phyloP scores from a whole-genome alignment of 164 flowering plant genomes.

The Chloranthus sessilifolius region DNA sequence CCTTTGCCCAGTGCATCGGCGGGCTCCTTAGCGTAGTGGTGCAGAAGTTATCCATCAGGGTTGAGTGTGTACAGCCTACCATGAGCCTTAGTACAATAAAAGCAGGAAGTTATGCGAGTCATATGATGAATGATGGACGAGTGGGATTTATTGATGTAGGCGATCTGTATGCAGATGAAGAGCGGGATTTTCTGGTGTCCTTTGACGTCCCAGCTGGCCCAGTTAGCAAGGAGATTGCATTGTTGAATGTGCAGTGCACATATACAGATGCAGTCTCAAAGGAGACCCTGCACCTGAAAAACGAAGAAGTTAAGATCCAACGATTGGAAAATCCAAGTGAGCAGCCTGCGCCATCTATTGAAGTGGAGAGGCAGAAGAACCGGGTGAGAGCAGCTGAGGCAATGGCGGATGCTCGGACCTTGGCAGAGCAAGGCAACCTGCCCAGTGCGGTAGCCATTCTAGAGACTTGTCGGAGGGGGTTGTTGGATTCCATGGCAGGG shows the following conservation, averaged over 20 bases:
- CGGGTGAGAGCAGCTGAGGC: slow-evolving; percentile 74
- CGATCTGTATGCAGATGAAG: slow-evolving; percentile 92
- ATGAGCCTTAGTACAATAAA: slow-evolving; percentile 43
- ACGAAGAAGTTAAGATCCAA: slow-evolving; percentile 40
- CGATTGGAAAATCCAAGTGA: slow-evolving; percentile 41
- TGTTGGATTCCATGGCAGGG: slow-evolving; percentile 51
- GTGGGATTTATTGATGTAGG: slow-evolving; percentile 59
- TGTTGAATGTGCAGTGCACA: slow-evolving; percentile 53
- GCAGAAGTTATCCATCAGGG: slow-evolving; percentile 51
- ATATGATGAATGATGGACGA: slow-evolving; percentile 28
- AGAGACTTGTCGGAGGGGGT: slow-evolving; percentile 38
- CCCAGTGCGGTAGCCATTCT: slow-evolving; percentile 58
- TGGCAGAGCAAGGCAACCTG: slow-evolving; percentile 76
- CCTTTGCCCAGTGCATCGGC: slow-evolving; percentile 97
- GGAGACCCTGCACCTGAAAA: slow-evolving; percentile 28
- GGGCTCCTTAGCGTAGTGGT: slow-evolving; percentile 88
- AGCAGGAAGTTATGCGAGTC: slow-evolving; percentile 71
- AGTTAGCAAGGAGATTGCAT: slow-evolving; percentile 25
- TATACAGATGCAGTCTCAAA: slow-evolving; percentile 62
- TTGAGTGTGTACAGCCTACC: slow-evolving; percentile 51
- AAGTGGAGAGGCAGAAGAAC: slow-evolving; percentile 84
- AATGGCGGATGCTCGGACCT: slow-evolving; percentile 64
- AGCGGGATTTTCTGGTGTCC: slow-evolving; percentile 70
- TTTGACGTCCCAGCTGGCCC: slow-evolving; percentile 51
- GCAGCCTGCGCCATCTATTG: slow-evolving; percentile 40